Evolutionary conservation across 345 rosid species (phyloP).

Genomic region (Eucalyptus curtisii): DNA sequence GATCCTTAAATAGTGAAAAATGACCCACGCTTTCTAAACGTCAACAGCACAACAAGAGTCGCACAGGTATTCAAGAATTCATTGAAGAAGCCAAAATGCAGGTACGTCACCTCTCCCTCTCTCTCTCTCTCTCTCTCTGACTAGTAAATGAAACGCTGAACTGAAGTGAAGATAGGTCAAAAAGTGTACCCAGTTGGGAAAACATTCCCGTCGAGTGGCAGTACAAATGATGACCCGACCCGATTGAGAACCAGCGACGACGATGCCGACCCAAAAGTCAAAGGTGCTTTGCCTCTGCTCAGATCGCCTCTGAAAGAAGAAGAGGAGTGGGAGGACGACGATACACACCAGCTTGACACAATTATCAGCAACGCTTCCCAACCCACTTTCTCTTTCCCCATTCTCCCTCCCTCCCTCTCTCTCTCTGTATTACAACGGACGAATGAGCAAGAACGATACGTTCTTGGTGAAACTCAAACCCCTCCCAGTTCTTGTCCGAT

Average conservation of each 20-base stretch:
- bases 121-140: background rate
- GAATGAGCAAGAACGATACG: background rate
- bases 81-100: background rate
- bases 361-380: background rate
- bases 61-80: background rate
- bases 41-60: background rate
- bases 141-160: background rate
- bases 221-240: conserved; percentile 47
- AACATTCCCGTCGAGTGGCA: conserved; percentile 65
- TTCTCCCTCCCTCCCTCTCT: background rate
- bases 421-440: background rate
- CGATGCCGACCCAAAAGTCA: background rate
- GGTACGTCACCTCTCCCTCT: background rate
- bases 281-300: background rate
- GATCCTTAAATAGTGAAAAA: background rate
- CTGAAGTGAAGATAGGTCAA: background rate
- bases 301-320: background rate
- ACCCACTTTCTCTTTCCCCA: conserved; percentile 8
- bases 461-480: background rate
- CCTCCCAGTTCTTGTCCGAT: background rate
- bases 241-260: conserved; percentile 1
- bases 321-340: background rate
- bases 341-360: background rate
- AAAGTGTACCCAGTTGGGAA: conserved; percentile 26
- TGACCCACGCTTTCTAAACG: background rate